A percentile compares a stretch with the other conserved stretches of the same genome.
phyloP scores from a whole-genome alignment of 2,329 filamentous ascomycete species.

The Nothopassalora personata region DNA sequence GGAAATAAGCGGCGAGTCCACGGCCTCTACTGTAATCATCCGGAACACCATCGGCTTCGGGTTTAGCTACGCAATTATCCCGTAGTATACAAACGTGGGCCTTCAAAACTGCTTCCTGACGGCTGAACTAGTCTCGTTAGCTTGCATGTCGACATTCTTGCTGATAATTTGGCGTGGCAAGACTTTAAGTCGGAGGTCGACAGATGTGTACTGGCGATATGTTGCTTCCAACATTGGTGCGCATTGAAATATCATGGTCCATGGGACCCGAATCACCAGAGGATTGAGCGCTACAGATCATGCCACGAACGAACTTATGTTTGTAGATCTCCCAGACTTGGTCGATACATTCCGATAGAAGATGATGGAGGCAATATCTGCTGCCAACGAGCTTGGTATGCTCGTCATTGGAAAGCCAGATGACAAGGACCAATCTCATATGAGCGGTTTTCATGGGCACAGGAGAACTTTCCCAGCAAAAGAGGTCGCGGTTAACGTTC shows the following conservation, averaged over 20 bases:
- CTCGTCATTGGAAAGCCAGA: too few relatives aligned
- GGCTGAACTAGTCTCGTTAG: conserved; percentile 12
- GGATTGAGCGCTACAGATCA: conserved; percentile 9
- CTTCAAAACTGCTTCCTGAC: conserved; percentile 38
- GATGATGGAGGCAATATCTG: background rate
- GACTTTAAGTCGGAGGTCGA: conserved; percentile 11
- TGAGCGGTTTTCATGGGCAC: too few relatives aligned
- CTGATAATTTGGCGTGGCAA: conserved; percentile 22
- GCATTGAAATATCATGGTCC: background rate
- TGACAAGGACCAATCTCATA: too few relatives aligned
- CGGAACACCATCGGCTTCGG: conserved; percentile 46
- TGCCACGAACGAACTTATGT: conserved; percentile 13
- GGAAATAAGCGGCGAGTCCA: conserved; percentile 40
- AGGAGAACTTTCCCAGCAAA: background rate
- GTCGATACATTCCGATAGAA: conserved; percentile 8
- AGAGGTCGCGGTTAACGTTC: background rate
- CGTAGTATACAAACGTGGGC: conserved; percentile 40
- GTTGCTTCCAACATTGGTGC: conserved; percentile 8
- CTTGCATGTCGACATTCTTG: conserved; percentile 19
- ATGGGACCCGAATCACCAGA: background rate
- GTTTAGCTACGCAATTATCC: conserved; percentile 45
- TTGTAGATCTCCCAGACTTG: conserved; percentile 10
- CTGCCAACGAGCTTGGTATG: too few relatives aligned
- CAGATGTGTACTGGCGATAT: conserved; percentile 16
- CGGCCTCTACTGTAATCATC: conserved; percentile 45